Conservation (phyloP, 495 filamentous ascomycete species). For the Lasiosphaeria hispida region DNA sequence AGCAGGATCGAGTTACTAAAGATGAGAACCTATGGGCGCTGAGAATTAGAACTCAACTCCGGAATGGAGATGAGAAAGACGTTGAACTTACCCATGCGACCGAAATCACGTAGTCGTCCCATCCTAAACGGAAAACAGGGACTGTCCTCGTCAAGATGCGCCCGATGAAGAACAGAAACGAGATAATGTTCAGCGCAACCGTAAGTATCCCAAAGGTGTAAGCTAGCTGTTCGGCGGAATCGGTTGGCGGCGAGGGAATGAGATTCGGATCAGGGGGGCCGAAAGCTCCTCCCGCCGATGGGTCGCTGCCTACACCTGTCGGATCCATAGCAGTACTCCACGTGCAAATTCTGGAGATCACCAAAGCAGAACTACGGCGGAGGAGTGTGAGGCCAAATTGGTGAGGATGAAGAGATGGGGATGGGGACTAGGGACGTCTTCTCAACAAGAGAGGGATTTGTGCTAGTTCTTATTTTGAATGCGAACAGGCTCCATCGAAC, state of each 20-base stretch:
- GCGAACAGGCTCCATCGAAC: too few relatives aligned
- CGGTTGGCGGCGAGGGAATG: constrained; percentile 19
- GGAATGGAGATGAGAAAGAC: neutral
- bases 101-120: constrained; percentile 22
- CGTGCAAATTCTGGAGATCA: too few relatives aligned
- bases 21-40: constrained; percentile 12
- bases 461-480: too few relatives aligned
- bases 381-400: too few relatives aligned
- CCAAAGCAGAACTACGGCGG: too few relatives aligned
- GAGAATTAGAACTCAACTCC: neutral
- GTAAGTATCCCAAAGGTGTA: constrained; percentile 9
- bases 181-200: constrained; percentile 20
- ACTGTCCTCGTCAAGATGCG: constrained; percentile 12
- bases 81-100: constrained; percentile 9
- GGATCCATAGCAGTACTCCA: too few relatives aligned
- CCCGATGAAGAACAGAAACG: constrained; percentile 13
- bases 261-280: constrained; percentile 10
- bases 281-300: too few relatives aligned
- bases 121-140: constrained; percentile 17
- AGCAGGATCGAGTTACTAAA: constrained; percentile 15
- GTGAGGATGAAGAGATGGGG: too few relatives aligned
- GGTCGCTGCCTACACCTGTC: too few relatives aligned
- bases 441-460: too few relatives aligned
- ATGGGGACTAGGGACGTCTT: too few relatives aligned
- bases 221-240: constrained; percentile 4